Conservation (phyloP, 495 filamentous ascomycete species). For the Trichoderma orchidacearum region DNA sequence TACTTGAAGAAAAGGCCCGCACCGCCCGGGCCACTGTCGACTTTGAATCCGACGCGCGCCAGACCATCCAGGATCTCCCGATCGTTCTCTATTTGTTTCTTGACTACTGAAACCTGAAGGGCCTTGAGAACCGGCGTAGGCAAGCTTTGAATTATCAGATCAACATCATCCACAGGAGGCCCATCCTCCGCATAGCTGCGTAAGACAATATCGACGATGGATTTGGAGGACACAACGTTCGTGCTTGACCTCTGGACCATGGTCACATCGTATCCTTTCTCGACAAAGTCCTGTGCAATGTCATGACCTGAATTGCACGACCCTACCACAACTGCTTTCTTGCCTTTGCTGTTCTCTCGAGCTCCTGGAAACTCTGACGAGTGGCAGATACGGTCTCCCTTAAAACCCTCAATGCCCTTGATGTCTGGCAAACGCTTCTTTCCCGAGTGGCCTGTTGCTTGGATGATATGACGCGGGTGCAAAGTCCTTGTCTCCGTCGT, state of each 20-base stretch:
- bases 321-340: slow-evolving; percentile 63
- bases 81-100: slow-evolving; percentile 34
- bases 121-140: slow-evolving; percentile 48
- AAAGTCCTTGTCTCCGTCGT: slow-evolving; percentile 39
- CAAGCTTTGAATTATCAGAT: slow-evolving; percentile 40
- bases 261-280: slow-evolving; percentile 74
- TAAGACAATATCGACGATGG: slow-evolving; percentile 32
- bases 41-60: slow-evolving; percentile 49
- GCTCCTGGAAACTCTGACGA: slow-evolving; percentile 56
- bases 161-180: slow-evolving; percentile 46
- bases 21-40: slow-evolving; percentile 52
- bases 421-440: slow-evolving; percentile 52
- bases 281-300: slow-evolving; percentile 70
- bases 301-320: slow-evolving; percentile 74
- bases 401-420: slow-evolving; percentile 47
- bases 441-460: slow-evolving; percentile 62
- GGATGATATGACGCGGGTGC: slow-evolving; percentile 53
- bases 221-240: slow-evolving; percentile 46
- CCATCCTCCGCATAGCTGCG: slow-evolving; percentile 50
- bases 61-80: slow-evolving; percentile 45
- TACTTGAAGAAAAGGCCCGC: slow-evolving; percentile 64
- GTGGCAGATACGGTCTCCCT: slow-evolving; percentile 48
- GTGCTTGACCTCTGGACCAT: slow-evolving; percentile 71
- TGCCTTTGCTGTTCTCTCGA: slow-evolving; percentile 30
- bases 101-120: slow-evolving; percentile 35